Conservation (phyloP, 495 filamentous ascomycete genomes). For the Durotheca rogersii region DNA sequence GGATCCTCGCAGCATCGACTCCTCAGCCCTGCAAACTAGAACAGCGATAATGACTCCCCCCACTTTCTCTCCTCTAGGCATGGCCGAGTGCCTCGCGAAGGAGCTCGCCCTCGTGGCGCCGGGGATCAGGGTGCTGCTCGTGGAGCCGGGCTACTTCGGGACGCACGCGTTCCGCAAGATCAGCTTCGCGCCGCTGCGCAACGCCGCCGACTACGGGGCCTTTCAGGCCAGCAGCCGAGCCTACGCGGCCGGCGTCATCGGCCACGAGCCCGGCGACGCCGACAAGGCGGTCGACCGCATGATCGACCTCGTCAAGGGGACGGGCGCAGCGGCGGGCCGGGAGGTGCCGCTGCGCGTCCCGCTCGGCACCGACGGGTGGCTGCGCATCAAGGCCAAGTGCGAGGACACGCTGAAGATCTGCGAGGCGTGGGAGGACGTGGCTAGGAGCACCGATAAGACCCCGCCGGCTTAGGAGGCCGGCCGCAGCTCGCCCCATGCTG, state of each 20-base stretch:
- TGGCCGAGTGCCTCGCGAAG: conserved; percentile 9
- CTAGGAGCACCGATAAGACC: conserved; percentile 20
- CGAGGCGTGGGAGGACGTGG: conserved; percentile 21
- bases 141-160: conserved; percentile 7
- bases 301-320: conserved; percentile 43
- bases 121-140: conserved; percentile 1
- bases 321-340: conserved; percentile 40
- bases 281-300: conserved; percentile 37
- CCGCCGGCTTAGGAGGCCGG: background rate
- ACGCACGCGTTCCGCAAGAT: conserved; percentile 18
- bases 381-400: conserved; percentile 36
- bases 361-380: conserved; percentile 47
- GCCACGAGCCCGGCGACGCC: conserved; percentile 46
- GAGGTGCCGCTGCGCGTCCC: conserved; percentile 47
- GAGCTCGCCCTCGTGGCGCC: conserved; percentile 6
- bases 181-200: conserved; percentile 10
- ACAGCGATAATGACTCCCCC: background rate
- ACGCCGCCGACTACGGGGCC: conserved; percentile 1
- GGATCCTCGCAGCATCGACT: conserved; percentile 8
- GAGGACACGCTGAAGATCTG: conserved; percentile 28
- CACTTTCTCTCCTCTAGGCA: background rate
- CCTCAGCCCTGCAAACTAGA: conserved; percentile 16
- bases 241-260: conserved; percentile 5
- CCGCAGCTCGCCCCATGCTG: conserved; percentile 4
- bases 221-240: conserved; percentile 14